Evolutionary conservation across 2,329 filamentous ascomycete genomes (phyloP), one percentile per base, ranked within the genome.

Genomic region (Dactylellina sp.): DNA sequence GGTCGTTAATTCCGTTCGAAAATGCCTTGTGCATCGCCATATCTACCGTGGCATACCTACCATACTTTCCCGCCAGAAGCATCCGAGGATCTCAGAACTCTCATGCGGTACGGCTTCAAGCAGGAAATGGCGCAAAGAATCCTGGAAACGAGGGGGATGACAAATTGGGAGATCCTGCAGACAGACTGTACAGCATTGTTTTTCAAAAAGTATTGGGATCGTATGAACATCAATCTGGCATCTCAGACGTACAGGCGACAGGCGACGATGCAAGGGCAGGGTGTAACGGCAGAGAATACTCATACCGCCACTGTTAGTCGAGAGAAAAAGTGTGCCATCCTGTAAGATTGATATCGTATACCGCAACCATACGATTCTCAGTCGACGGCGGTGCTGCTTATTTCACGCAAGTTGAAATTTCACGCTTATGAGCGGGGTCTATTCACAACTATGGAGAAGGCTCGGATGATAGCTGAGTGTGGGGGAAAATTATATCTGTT

Each of bases 121-220:
- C 49, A 59, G 11, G 68, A 65, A 1, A 55, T 56, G 28, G 68
- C 68, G 12, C 52, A 42, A 14, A 49, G 37, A 25, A 60, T 65
- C 42, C 24, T 72, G 20, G 61, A 65, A 12, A 55, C 61, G 11
- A 59, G 68, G 9, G 68, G 68, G n/a, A 71, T 71, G 66, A 52
- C 59, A 1, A 71, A 71, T 52, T 71, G 66, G 66, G 66, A 71
- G 37, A 40, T 71, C 18, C 25, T 71, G 47, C 66, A 71, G 25
- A 44, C 59, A 24, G 66, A 71, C n/a, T 71, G 66, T 22, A 71
- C 66, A 2, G 66, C 66, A 3, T 18, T 71, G 14, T 50, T 71
- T 12, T 71, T 62, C 20, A 71, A 71, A 44, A 71, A 64, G 37
- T 63, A 64, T 16, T 71, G 66, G 66, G 66, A 71, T 39, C 55